Evolutionary conservation across 805 yeast species (phyloP), one percentile per base, ranked within the genome.

Genomic region (Yarrowia sp.): DNA sequence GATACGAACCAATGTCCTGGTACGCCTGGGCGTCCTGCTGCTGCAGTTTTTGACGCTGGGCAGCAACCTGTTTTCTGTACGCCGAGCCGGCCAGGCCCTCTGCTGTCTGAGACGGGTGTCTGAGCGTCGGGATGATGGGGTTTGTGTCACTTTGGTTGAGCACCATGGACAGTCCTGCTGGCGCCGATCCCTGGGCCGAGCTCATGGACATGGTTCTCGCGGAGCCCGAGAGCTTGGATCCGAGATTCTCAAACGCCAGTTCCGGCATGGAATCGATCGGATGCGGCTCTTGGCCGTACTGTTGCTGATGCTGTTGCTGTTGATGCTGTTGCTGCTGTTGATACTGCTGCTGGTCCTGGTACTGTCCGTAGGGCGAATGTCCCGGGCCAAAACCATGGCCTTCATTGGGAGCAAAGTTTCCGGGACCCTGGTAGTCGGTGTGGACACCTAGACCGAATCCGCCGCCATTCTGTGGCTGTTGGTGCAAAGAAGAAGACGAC

Each of bases 251-350:
- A 16, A 58, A 30, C 40, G 51, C 51, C 38, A 58, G 32, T 51
- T 58, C 63, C 7, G 63, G 63, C 63, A 58, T 58, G 32, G 49
- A 41, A 30, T 58, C 63, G 41, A 58, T 58, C n/a, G 63, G 63
- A 12, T 58, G 54, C 6, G 54, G 38, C 1, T 48, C 54, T 6
- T 19, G 38, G 2, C 38, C 38, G 1, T 19, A 10, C 14, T 40
- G 44, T 26, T 40, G 44, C n/a, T 19, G 26, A 7, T 44, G 44
- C 40, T 38, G 48, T 11, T 38, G 38, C 6, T 26, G 38, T 5
- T 28, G 22, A 3, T 14, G 62, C n/a, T n/a, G n/a, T n/a, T 40
- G 44, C n/a, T 19, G 26, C n/a, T n/a, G n/a, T n/a, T n/a, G n/a
- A n/a, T n/a, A n/a, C 33, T 40, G 51, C 11, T 30, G 38, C 4